Percentiles rank a stretch among this genome's conserved stretches.
Evolutionary conservation across 2,329 filamentous ascomycete genomes (phyloP).

Genomic region (Botrytis cinerea): DNA sequence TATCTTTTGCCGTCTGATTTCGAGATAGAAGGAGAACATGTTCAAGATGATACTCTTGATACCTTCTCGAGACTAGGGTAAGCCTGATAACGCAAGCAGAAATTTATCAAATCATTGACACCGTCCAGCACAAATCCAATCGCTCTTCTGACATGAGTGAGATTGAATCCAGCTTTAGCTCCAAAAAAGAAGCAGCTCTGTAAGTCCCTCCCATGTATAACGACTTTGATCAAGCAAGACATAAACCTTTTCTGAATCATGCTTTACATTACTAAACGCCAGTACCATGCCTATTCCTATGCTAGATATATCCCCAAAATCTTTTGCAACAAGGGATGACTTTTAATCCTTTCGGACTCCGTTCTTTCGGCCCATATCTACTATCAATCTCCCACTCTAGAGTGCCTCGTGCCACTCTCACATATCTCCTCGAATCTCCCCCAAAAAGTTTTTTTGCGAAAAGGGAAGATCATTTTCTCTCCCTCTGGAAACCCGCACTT

Average conservation of each 20-base stretch:
- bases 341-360: neutral
- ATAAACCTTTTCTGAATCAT: neutral
- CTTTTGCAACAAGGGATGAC: neutral
- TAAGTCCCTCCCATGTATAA: rapidly evolving
- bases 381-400: rapidly evolving
- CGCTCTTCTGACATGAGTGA: neutral
- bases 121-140: neutral
- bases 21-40: neutral
- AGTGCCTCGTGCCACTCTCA: neutral
- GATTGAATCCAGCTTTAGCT: rapidly evolving
- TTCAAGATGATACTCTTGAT: neutral
- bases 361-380: neutral
- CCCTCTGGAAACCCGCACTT: neutral
- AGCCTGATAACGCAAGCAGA: neutral
- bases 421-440: neutral
- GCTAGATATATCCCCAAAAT: neutral
- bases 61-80: neutral
- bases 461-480: neutral
- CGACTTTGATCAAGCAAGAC: neutral
- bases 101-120: neutral
- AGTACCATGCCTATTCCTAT: neutral
- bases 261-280: too few relatives aligned
- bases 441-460: neutral
- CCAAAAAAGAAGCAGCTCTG: neutral
- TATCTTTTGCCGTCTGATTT: rapidly evolving